Evolutionary conservation across 108 stramenopile genomes (phyloP), one percentile per base, ranked within the genome.

Genomic region (Cyclotella choctawhatcheeana): DNA sequence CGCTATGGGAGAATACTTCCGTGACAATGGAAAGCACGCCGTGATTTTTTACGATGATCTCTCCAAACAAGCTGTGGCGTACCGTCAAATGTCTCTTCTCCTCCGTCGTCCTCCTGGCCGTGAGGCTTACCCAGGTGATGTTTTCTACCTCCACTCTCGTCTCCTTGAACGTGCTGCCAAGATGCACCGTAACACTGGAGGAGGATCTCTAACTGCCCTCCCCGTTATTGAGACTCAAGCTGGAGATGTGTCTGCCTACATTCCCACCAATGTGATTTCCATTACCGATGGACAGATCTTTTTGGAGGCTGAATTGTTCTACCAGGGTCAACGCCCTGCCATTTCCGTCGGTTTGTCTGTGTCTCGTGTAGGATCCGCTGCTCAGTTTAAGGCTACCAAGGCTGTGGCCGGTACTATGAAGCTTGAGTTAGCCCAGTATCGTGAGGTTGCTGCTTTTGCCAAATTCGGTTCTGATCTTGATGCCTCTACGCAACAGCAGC

Each of bases 241-340:
- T 65, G 98, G 98, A 70, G 98, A 99, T 86, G 98, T 99, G 94
- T 99, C 98, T 67, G 98, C 98, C 25, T 99, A 99, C 93, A 99
- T 99, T 87, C 98, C 98, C 63, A 99, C 98, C 73, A 99, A 99
- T 71, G 98, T 99, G 52, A 99, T 99, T 86, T 97, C 96, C 84
- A 99, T 99, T 88, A 99, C 98, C 37, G 98, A 99, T 90, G 98
- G 98, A 80, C 98, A 99, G 90, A 99, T 99, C 81, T 99, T 99
- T 94, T 91, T 99, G 77, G 98, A 99, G 88, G 95, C 97, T 56
- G 98, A 99, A 83, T 91, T 99, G 58, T 99, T 99, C 93, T 98
- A 99, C 97, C 97, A 98, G 85, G 98, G 98, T 73, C 97, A 98
- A 89, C 97, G 98, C 74, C 98, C 98, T 43, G 98, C 98, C 72